These are phyloP conservation scores for Umbilicaria muhlenbergii DNA, from an alignment of 495 filamentous ascomycete genomes.

Conservation along the genomic window DNA sequence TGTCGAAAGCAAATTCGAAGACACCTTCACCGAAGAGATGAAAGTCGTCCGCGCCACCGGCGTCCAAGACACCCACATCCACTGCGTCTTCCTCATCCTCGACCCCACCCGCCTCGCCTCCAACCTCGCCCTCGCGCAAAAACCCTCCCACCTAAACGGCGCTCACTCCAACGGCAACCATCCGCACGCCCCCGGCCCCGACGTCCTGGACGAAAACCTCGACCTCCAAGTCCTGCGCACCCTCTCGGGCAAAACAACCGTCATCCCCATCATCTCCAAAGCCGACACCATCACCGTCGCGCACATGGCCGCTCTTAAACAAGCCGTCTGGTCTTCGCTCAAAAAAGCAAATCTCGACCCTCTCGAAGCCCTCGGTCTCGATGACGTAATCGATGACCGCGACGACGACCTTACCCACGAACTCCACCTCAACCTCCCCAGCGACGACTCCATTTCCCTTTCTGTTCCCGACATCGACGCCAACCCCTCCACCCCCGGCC, in stretches of 20 bases:
- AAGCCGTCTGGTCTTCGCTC: conserved; percentile 74
- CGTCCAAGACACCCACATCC: conserved; percentile 90
- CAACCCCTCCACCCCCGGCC: conserved; percentile 5
- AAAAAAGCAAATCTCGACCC: conserved; percentile 79
- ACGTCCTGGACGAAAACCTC: conserved; percentile 72
- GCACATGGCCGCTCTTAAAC: conserved; percentile 88
- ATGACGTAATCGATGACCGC: conserved; percentile 52
- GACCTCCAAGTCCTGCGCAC: conserved; percentile 82
- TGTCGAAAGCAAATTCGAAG: conserved; percentile 95
- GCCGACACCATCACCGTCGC: conserved; percentile 87
- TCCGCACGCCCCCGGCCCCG: conserved; percentile 22
- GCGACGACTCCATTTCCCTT: conserved; percentile 22
- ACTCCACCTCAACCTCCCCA: conserved; percentile 6
- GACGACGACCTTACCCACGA: conserved; percentile 35
- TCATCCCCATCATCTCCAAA: conserved; percentile 92
- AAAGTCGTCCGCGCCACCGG: conserved; percentile 89
- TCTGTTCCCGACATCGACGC: conserved; percentile 32
- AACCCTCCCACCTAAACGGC: conserved; percentile 36
- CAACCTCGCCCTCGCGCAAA: conserved; percentile 56
- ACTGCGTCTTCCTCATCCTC: conserved; percentile 84
- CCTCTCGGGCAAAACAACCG: conserved; percentile 85
- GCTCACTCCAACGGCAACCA: conserved; percentile 29
- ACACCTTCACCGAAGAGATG: conserved; percentile 94
- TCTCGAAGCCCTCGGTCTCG: conserved; percentile 68
- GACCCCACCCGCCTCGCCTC: conserved; percentile 77